phyloP scores from a whole-genome alignment of 139 green algal species.

The Pleodorina starrii region DNA sequence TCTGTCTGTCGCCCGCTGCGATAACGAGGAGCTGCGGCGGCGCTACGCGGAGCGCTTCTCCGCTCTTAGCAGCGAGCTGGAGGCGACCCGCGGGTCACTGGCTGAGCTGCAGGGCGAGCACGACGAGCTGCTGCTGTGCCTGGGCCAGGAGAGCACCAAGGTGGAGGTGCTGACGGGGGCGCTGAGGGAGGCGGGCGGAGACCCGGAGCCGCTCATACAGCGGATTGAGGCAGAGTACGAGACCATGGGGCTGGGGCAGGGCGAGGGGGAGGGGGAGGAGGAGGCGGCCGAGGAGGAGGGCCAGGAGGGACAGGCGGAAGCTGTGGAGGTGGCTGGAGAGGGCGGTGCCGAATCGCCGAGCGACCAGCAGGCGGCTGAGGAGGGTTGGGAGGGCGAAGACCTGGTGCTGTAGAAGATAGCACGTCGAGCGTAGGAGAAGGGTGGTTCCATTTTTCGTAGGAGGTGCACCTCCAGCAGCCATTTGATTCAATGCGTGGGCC shows the following conservation, averaged over 20 bases:
- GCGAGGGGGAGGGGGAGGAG: not conserved
- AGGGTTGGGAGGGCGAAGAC: slow-evolving; percentile 27
- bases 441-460: no score
- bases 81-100: slow-evolving; percentile 6
- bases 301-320: not conserved
- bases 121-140: slow-evolving; percentile 62
- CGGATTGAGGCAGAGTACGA: slow-evolving; percentile 59
- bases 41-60: slow-evolving; percentile 28
- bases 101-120: slow-evolving; percentile 33
- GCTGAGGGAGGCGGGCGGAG: slow-evolving; percentile 44
- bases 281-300: not conserved
- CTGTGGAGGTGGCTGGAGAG: not conserved
- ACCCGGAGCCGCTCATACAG: slow-evolving; percentile 47
- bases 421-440: no score
- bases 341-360: no score
- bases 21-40: not conserved
- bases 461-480: no score
- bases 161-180: slow-evolving; percentile 49
- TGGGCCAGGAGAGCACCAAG: slow-evolving; percentile 62
- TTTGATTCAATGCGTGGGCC: no score
- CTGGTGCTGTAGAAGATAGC: slow-evolving; percentile 4
- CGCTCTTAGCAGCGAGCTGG: not conserved
- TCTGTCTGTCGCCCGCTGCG: not conserved
- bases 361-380: no score
- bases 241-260: slow-evolving; percentile 43